Percentiles rank a stretch among this genome's conserved stretches.
These are phyloP conservation scores for Aulographum hederae DNA, from an alignment of 2,329 filamentous ascomycete genomes.

Conservation along the genomic window DNA sequence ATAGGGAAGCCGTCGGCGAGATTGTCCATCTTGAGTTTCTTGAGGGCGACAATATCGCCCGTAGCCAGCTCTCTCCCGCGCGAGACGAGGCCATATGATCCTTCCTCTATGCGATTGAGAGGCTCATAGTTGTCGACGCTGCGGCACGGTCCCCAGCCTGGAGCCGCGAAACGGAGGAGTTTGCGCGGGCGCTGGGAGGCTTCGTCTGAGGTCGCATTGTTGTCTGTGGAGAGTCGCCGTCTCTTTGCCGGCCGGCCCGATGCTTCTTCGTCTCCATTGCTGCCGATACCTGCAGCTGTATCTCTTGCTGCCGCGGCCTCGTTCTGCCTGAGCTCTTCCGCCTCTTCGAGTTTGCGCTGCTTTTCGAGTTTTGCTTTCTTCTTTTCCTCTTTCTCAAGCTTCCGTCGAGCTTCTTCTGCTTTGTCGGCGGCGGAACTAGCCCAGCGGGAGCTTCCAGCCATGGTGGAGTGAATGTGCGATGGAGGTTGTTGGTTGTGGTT, in stretches of 20 bases:
- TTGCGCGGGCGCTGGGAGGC: slow-evolving; percentile 22
- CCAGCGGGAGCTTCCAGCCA: slow-evolving; percentile 58
- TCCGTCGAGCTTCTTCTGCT: slow-evolving; percentile 51
- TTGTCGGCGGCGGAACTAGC: slow-evolving; percentile 68
- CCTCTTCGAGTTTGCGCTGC: slow-evolving; percentile 46
- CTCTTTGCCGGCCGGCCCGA: slow-evolving; percentile 34
- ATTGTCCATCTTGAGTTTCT: slow-evolving; percentile 79
- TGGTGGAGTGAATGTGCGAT: slow-evolving; percentile 45
- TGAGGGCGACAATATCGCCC: slow-evolving; percentile 72
- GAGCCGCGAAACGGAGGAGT: slow-evolving; percentile 53
- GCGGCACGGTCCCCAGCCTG: slow-evolving; percentile 51
- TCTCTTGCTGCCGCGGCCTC: slow-evolving; percentile 8
- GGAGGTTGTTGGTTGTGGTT: slow-evolving; percentile 17
- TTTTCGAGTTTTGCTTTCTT: slow-evolving; percentile 70
- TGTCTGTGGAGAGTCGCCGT: slow-evolving; percentile 35
- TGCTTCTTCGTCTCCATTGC: slow-evolving; percentile 10
- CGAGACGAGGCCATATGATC: slow-evolving; percentile 88
- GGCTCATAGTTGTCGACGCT: slow-evolving; percentile 80
- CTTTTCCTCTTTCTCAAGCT: slow-evolving; percentile 76
- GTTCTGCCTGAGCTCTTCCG: slow-evolving; percentile 20
- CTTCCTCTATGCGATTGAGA: slow-evolving; percentile 93
- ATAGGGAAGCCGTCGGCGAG: slow-evolving; percentile 67
- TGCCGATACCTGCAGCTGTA: slow-evolving; percentile 8
- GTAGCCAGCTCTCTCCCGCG: slow-evolving; percentile 58
- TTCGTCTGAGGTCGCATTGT: not conserved